phyloP scores from a whole-genome alignment of 2,329 filamentous ascomycete species.

The Exophiala sideris region DNA sequence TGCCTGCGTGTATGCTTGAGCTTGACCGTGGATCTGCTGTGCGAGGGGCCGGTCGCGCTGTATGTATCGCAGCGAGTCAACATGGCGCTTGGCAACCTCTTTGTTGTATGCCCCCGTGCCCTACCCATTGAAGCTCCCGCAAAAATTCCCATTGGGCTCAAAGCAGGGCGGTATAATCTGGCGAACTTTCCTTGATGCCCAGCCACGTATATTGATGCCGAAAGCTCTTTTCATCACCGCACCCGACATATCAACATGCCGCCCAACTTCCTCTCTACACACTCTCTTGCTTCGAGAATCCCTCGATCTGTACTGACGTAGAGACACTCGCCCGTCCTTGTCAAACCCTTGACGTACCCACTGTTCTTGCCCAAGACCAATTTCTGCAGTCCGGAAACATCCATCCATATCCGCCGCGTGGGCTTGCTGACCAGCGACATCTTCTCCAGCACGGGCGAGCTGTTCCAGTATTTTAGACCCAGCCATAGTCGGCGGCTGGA shows the following conservation, averaged over 20 bases:
- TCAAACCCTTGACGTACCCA: constrained; percentile 67
- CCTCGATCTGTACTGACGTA: constrained; percentile 75
- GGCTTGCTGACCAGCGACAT: constrained; percentile 69
- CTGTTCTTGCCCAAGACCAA: constrained; percentile 67
- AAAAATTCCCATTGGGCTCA: too few species aligned
- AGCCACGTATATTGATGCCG: too few species aligned
- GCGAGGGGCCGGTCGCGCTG: too few species aligned
- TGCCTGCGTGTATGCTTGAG: too few species aligned
- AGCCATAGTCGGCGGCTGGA: constrained; percentile 77
- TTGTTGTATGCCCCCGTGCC: too few species aligned
- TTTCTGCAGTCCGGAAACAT: constrained; percentile 58
- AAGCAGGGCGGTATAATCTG: too few species aligned
- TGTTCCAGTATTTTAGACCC: constrained; percentile 85
- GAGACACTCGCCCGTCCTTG: constrained; percentile 73
- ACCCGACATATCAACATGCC: constrained; percentile 74
- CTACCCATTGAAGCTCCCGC: too few species aligned
- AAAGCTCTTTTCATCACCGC: constrained; percentile 3
- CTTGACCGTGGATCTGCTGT: too few species aligned
- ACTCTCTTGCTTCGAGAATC: constrained; percentile 77
- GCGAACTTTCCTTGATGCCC: too few species aligned
- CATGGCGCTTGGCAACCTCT: too few species aligned
- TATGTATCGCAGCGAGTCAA: too few species aligned
- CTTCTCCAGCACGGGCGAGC: constrained; percentile 69
- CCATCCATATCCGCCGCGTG: constrained; percentile 66
- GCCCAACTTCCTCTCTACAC: constrained; percentile 74